Base-by-base conservation (phyloP, 2,329 filamentous ascomycete species). In the Tolypocladium nubicola region DNA sequence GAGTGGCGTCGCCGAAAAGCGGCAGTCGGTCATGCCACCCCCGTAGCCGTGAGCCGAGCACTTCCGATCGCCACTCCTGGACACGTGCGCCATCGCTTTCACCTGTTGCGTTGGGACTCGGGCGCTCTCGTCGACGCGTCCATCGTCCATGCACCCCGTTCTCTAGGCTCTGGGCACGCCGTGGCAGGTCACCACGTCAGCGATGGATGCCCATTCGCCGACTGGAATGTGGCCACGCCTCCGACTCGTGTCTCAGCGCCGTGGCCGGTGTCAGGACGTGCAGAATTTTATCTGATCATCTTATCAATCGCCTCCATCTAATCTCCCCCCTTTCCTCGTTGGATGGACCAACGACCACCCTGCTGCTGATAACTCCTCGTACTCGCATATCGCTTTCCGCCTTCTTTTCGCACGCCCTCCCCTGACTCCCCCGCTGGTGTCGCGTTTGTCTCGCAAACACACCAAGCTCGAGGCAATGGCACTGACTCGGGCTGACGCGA, bases 211-310 rank as follows among this genome's bases (percentile, higher is more conserved):
- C 45, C 26, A 19, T 49, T 19, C 6, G 23, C 43, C 23, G 43
- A 30, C 43, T 39, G 55, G 55, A 53, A 56, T 54, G 52, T 40
- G 35, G 37, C 26, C n/a, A 21, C 26, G 38, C 41, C 38, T n/a
- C 26, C 19, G 52, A 39, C 23, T 54, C 52, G 14, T 54, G 38
- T 30, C 52, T 40, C 26, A 43, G 13, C 21, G 7, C 26, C 16
- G 45, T 14, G 37, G 37, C 37, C 37, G 14, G 21, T 5, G 45
- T 5, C 26, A 30, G 47, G 30, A 21, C 19, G 47, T 37, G 47
- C 30, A 19, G 40, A 35, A 41, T 26, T 49, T 56, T 56, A 59
- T 59, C 57, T 56, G 57, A 59, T 59, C 52, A 59, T 59, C 57
- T 59, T 57, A 59, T 59, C 57, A 59, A 57, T 57, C 57, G 16